Base-by-base conservation (phyloP, 768 basidiomycete genomes). In the Tylopilus sp. region DNA sequence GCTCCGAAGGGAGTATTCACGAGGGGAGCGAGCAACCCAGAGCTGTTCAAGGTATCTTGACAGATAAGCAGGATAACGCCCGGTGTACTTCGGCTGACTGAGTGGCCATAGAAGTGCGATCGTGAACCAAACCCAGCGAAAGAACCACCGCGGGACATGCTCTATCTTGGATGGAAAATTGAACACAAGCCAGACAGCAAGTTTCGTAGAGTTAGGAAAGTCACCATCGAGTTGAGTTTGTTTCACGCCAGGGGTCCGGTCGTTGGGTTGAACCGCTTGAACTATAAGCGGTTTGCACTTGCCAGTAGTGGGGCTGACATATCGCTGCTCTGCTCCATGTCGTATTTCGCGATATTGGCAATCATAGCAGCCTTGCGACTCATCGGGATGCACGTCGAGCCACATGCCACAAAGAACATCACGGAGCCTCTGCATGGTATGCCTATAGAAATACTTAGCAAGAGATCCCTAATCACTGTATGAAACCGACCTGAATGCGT, bases 261-360 rank as follows among this genome's bases (percentile, higher is more conserved):
- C 2, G 1, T 25, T 41, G 10, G 64, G 60, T n/a, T 53, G 50
- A 21, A 65, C 53, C 20, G 57, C 64, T 36, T 67, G 63, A n/a
- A 67, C 52, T 13, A 23, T 1, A 18, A 67, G 63, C n/a, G 18
- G 48, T 40, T 21, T 67, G 40, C 66, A 65, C 40, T 21, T 65
- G 18, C 63, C 65, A 6, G 52, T 57, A 20, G 50, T 39, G 9
- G 60, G 49, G 20, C 63, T 67, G 48, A 65, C 51, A 15, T 65
- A 65, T 48, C 63, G 52, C 26, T 61, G 51, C 20, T 46, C 47
- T 20, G 12, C 2, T 2, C 57, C 63, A 8, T 65, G 63, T 10
- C 10, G 21, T 4, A 30, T 47, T 15, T 39, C 53, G 12, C 53
- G 61, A 46, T 57, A 56, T 31, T 67, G 63, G 13, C 18, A 52